Evolutionary conservation across 257 asterid genomes (phyloP), one percentile per base, ranked within the genome.

Genomic region (Jasminum sambac): DNA sequence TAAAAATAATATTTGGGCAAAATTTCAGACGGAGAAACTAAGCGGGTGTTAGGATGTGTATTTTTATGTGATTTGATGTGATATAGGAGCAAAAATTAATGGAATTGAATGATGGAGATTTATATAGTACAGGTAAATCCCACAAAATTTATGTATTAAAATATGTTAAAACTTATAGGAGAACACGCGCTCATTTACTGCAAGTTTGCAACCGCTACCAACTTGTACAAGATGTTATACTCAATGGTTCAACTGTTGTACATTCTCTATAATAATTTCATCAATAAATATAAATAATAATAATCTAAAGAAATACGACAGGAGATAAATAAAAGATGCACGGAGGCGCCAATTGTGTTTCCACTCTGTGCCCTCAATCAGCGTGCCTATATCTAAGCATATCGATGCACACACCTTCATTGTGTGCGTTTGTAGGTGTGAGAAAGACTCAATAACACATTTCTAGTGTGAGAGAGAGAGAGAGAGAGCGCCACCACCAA

Each of bases 371-470:
- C 81, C 80, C 61, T 68, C 21, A 30, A 30, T 30, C 36, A 30
- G 36, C 1, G 41, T 11, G 24, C 3, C 43, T 63, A 58, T 73
- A 80, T 55, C 36, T 50, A 55, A 12, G 6, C 17, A 39, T 30
- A 25, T 41, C 46, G 8, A 63, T 30, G 37, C 40, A 37, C 69
- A 52, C 73, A 79, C 84, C 71, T 30, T 6, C 44, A 59, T 6
- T 68, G 76, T 62, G 78, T 76, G 80, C 26, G 72, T 30, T 57
- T 69, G 23, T 78, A 79, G 64, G 84, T 76, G 84, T n/a, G 82
- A 41, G 82, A 63, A 61, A 58, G 30, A 52, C n/a, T 19, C 36
- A 5, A 4, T n/a, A 48, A 55, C 5, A 21, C 9, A 30, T 55
- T 21, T 13, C 67, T 72, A 63, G 23, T 55, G 69, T 25, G 69